Evolutionary conservation across 768 basidiomycete species (phyloP).

Genomic region (Clitopilus passeckerianus): DNA sequence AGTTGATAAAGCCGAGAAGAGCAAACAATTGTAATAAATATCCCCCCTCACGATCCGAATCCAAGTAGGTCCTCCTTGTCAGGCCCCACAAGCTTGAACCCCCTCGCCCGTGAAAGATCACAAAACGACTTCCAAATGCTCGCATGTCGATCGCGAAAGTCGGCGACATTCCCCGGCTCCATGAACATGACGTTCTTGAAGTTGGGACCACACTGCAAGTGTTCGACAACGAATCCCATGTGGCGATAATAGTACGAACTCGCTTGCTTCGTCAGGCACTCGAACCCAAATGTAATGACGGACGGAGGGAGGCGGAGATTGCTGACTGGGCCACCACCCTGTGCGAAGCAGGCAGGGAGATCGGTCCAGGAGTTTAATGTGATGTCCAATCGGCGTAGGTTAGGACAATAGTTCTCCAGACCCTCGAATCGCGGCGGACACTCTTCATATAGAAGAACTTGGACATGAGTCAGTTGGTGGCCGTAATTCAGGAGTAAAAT

Average conservation of each 20-base stretch:
- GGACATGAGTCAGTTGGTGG: background rate
- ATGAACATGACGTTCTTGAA: slow-evolving; percentile 9
- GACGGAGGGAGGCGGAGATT: slow-evolving; percentile 4
- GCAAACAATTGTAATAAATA: background rate
- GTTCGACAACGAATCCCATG: slow-evolving; percentile 3
- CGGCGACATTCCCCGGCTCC: slow-evolving; percentile 5
- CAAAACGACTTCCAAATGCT: background rate
- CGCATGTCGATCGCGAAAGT: slow-evolving; percentile 9
- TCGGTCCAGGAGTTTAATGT: slow-evolving; percentile 4
- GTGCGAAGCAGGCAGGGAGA: background rate
- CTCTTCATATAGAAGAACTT: background rate
- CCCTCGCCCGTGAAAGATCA: background rate
- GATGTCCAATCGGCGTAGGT: slow-evolving; percentile 9
- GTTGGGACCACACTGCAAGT: slow-evolving; percentile 1
- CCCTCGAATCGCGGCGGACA: background rate
- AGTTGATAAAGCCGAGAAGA: background rate
- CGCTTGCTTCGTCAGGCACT: slow-evolving; percentile 4
- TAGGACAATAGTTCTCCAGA: background rate
- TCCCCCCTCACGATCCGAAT: background rate
- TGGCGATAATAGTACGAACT: slow-evolving; percentile 1
- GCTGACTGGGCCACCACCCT: background rate
- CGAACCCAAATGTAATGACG: slow-evolving; percentile 11
- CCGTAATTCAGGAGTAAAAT: background rate
- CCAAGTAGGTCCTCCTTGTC: background rate
- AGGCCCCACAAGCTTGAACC: background rate